Percentiles rank a stretch among this genome's conserved stretches.
These are phyloP conservation scores for Fistulinella prunicolor DNA, from an alignment of 768 basidiomycete species.

Conservation along the genomic window DNA sequence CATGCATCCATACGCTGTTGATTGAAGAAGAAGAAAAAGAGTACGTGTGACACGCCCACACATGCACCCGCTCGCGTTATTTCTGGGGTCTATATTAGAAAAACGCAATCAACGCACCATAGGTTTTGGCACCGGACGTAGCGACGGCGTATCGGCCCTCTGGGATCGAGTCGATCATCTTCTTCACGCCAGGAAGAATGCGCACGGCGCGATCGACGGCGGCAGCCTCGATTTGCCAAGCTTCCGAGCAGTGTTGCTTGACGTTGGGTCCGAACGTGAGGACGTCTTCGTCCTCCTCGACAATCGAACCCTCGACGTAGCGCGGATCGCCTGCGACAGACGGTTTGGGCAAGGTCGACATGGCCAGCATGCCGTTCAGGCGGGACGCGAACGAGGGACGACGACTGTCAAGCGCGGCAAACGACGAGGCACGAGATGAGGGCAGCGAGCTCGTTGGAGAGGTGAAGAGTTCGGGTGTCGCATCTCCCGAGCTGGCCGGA, in stretches of 20 bases:
- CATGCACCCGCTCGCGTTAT: too few species aligned
- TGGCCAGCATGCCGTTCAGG: constrained; percentile 39
- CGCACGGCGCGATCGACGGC: constrained; percentile 60
- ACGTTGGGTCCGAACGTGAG: constrained; percentile 23
- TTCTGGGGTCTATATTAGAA: neutral
- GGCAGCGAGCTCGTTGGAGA: constrained; percentile 39
- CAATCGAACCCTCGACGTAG: constrained; percentile 28
- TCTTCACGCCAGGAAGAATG: constrained; percentile 68
- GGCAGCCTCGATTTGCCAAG: constrained; percentile 56
- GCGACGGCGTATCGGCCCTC: constrained; percentile 67
- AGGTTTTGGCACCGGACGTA: constrained; percentile 71
- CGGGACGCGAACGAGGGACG: constrained; percentile 48
- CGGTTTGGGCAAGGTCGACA: constrained; percentile 34
- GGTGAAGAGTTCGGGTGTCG: constrained; percentile 40
- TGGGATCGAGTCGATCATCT: constrained; percentile 64
- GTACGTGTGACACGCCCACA: neutral
- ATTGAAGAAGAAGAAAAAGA: neutral
- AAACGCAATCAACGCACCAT: constrained; percentile 39
- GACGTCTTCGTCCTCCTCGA: constrained; percentile 37
- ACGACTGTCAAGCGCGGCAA: constrained; percentile 33
- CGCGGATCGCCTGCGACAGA: constrained; percentile 19
- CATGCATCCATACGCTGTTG: constrained; percentile 62
- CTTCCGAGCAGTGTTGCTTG: constrained; percentile 37
- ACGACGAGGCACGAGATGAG: constrained; percentile 44
- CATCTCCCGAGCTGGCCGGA: constrained; percentile 31